These are phyloP conservation scores for Phylloporus sp. DNA, from an alignment of 768 basidiomycete species.

Conservation along the genomic window DNA sequence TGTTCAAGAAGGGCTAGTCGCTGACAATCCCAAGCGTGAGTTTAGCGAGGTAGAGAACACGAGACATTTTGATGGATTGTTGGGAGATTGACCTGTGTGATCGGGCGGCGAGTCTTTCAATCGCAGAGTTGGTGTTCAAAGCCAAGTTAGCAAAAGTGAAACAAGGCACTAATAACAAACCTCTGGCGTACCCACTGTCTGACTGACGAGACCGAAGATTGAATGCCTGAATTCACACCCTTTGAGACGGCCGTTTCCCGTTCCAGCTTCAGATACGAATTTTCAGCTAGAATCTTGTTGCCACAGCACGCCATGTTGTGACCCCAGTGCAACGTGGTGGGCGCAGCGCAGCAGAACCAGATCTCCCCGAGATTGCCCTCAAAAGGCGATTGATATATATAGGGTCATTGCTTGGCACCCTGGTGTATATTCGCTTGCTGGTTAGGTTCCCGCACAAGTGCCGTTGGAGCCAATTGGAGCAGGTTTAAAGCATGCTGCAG, in stretches of 20 bases:
- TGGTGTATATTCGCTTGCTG: slow-evolving; percentile 9
- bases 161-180: no score
- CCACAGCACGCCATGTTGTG: slow-evolving; percentile 1
- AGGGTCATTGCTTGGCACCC: not conserved
- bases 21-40: no score
- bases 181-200: no score
- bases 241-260: no score
- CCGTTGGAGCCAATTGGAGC: slow-evolving; percentile 7
- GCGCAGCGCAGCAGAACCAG: no score
- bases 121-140: no score
- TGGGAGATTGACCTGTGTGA: not conserved
- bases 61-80: not conserved
- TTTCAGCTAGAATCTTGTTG: slow-evolving; percentile 1
- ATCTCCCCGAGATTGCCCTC: slow-evolving; percentile 7
- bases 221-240: no score
- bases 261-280: not conserved
- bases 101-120: no score
- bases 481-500: not conserved
- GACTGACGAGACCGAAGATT: no score
- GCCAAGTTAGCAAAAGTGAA: not conserved
- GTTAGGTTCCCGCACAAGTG: slow-evolving; percentile 26
- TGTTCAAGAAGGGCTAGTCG: no score
- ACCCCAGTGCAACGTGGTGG: not conserved
- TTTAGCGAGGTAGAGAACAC: not conserved
- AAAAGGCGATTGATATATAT: slow-evolving; percentile 5